These are phyloP conservation scores for Allium cepa DNA, from an alignment of 106 monocot species.

Conservation along the genomic window DNA sequence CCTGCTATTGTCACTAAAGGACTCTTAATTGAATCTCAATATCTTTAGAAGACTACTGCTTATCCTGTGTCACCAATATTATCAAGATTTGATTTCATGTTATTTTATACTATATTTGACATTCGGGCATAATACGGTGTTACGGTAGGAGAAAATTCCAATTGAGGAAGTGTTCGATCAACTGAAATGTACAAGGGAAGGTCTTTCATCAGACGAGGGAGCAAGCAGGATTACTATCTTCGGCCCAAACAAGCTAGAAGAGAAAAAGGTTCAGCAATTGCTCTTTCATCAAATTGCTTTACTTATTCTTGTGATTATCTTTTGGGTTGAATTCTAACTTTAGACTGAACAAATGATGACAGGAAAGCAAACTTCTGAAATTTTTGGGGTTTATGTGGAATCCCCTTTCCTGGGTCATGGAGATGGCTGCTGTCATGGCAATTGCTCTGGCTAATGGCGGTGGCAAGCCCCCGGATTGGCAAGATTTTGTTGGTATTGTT, in stretches of 20 bases:
- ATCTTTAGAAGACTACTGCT: too few species aligned
- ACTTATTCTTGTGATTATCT: not conserved
- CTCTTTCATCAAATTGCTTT: not conserved
- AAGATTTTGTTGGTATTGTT: conserved; percentile 94
- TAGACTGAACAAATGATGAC: conserved; percentile 2
- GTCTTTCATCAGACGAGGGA: conserved; percentile 68
- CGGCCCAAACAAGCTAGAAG: conserved; percentile 98
- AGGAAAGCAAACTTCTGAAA: conserved; percentile 94
- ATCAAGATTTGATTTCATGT: not conserved
- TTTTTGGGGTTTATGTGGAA: conserved; percentile 99
- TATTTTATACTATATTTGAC: not conserved
- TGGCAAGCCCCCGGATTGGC: conserved; percentile 87
- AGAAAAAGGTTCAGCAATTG: conserved; percentile 59
- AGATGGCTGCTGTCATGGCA: conserved; percentile 97
- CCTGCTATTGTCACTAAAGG: too few species aligned
- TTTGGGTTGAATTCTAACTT: not conserved
- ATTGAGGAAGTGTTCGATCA: conserved; percentile 92
- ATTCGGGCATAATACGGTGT: not conserved
- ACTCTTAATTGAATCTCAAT: too few species aligned
- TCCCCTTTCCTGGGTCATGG: conserved; percentile 99
- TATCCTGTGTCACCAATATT: too few species aligned
- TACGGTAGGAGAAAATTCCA: conserved; percentile 70
- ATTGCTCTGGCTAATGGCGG: conserved; percentile 84
- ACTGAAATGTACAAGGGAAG: conserved; percentile 86
- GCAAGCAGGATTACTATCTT: conserved; percentile 61